phyloP scores from a whole-genome alignment of 2,329 filamentous ascomycete genomes.

The Exophiala lecanii-corni region DNA sequence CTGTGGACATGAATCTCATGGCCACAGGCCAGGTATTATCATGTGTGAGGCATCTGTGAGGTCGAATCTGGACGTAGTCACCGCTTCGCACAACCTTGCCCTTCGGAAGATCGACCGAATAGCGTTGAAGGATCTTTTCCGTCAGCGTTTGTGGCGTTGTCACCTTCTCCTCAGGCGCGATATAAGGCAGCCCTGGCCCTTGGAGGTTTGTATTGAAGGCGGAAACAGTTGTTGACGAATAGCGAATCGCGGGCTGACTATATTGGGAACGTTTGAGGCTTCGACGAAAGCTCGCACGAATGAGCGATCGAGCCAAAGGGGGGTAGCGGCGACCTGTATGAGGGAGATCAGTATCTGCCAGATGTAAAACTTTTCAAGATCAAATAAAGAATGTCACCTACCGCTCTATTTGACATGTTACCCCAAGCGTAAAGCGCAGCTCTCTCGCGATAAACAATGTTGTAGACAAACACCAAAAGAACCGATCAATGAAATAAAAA shows the following conservation, averaged over 20 bases:
- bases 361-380: neutral
- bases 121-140: slow-evolving; percentile 85
- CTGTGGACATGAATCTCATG: slow-evolving; percentile 77
- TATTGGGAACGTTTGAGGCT: neutral
- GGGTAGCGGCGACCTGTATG: neutral
- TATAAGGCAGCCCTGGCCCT: neutral
- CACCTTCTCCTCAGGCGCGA: neutral
- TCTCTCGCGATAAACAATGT: neutral
- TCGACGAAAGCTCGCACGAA: neutral
- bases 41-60: slow-evolving; percentile 77
- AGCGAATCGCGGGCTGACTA: neutral
- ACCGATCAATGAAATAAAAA: neutral
- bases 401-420: neutral
- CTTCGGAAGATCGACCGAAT: slow-evolving; percentile 68
- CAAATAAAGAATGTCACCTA: neutral
- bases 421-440: neutral
- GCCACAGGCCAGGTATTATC: slow-evolving; percentile 76
- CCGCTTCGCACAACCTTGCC: slow-evolving; percentile 73
- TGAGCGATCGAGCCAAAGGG: neutral
- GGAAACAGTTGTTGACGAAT: neutral
- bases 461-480: neutral
- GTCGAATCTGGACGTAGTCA: slow-evolving; percentile 76
- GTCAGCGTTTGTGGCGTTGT: slow-evolving; percentile 68
- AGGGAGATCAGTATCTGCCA: neutral
- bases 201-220: neutral